Conservation (phyloP, 768 basidiomycete genomes). For the Lactifluus volemus region DNA sequence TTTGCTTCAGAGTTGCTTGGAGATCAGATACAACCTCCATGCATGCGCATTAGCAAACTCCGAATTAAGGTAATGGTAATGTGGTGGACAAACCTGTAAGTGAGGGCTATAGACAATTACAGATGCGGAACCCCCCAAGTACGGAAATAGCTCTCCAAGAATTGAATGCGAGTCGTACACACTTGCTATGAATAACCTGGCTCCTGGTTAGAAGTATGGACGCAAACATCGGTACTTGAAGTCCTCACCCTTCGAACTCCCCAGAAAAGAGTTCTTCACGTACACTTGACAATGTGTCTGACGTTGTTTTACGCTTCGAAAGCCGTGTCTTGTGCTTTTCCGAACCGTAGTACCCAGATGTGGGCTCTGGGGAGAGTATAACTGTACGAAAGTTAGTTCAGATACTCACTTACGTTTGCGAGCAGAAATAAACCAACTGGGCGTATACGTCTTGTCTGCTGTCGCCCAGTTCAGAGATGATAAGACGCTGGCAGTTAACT, state of each 20-base stretch:
- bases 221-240: not conserved
- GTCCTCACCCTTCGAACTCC: slow-evolving; percentile 76
- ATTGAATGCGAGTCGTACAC: slow-evolving; percentile 83
- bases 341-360: slow-evolving; percentile 51
- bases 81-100: slow-evolving; percentile 45
- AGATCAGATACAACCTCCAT: slow-evolving; percentile 65
- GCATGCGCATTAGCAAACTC: not conserved
- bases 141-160: slow-evolving; percentile 61
- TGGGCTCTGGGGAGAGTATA: slow-evolving; percentile 48
- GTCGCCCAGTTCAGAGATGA: slow-evolving; percentile 87
- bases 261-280: slow-evolving; percentile 80
- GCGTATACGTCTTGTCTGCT: slow-evolving; percentile 64
- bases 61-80: not conserved
- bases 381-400: slow-evolving; percentile 31
- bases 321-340: slow-evolving; percentile 64
- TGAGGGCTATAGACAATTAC: slow-evolving; percentile 84
- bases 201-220: not conserved
- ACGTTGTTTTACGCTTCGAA: slow-evolving; percentile 68
- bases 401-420: slow-evolving; percentile 10
- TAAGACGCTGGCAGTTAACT: slow-evolving; percentile 43
- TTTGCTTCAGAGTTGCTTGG: slow-evolving; percentile 57
- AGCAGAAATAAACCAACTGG: slow-evolving; percentile 33
- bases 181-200: slow-evolving; percentile 69
- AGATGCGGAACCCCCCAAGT: slow-evolving; percentile 76
- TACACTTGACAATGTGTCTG: slow-evolving; percentile 48